Base-by-base conservation (phyloP, 2,329 filamentous ascomycete genomes). In the Karstenula rhodostoma region DNA sequence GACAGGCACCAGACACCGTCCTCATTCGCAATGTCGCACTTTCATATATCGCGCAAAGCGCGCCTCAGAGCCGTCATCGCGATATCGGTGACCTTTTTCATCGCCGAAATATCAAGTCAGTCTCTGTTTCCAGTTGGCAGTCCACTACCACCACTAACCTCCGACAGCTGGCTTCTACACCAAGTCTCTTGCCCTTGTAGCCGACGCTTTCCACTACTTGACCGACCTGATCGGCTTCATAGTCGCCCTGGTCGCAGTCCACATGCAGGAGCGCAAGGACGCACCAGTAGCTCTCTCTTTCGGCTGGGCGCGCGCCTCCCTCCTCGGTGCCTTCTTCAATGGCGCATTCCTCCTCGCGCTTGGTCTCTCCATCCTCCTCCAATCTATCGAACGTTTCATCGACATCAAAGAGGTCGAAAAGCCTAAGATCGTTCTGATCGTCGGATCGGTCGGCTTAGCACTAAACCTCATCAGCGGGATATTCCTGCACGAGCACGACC, bases 311-410 rank as follows among this genome's bases (percentile, higher is more conserved):
- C 84, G 91, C 33, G 89, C 90, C 17, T 85, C 86, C n/a, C 75
- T 93, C 1, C 81, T 94, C 0, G 90, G 90, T 5, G 89, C 90
- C 23, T 94, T 94, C 76, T 94, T 93, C 83, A 94, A 94, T 69
- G 90, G 90, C 15, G 87, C 89, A 1, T 91, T 94, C 60, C 82
- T 94, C 1, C 76, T 93, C 17, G 90, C 89, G 0, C 79, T 94
- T 2, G 89, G 89, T 1, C 76, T 93, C 37, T 92, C 89, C 73
- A 91, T 93, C 52, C 84, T 90, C 35, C 78, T 93, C 2, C 90
- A 93, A 71, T 88, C 90, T 0, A 83, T 93, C 53, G 89, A 93
- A 75, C 82, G 90, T 37, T 92, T 92, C 69, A 81, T 89, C 22
- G 79, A 83, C 3, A 71, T 89, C 3, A 74, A 86, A 62, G 77